phyloP scores from a whole-genome alignment of 179 eudicot genomes.

The Silene coronaria region DNA sequence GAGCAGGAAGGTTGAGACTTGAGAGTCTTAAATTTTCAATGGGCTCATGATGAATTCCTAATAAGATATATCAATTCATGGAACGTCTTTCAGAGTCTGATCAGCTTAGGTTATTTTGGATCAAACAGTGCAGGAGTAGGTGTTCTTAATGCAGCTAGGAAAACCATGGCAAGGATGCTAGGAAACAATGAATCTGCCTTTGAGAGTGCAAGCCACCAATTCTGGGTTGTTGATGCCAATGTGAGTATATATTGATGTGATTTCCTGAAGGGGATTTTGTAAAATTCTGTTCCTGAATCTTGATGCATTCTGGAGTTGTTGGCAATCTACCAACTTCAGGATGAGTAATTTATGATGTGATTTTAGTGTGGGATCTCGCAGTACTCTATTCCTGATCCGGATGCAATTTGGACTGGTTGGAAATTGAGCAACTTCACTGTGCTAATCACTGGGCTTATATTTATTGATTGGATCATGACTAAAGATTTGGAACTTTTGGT shows the following conservation, averaged over 20 bases:
- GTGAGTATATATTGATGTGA: conserved; percentile 32
- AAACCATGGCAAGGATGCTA: conserved; percentile 96
- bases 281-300: not conserved
- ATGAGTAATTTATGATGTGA: conserved; percentile 32
- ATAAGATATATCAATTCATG: not conserved
- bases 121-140: conserved; percentile 91
- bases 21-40: conserved; percentile 12
- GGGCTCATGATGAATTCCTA: not conserved
- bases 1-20: conserved; percentile 82
- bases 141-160: conserved; percentile 95
- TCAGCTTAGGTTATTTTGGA: conserved; percentile 8
- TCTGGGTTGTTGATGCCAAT: conserved; percentile 97
- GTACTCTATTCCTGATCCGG: not conserved
- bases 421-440: not conserved
- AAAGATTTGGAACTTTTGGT: not conserved
- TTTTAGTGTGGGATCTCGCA: not conserved
- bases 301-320: not conserved
- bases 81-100: conserved; percentile 3
- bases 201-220: conserved; percentile 94
- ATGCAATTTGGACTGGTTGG: not conserved
- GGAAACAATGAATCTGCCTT: conserved; percentile 82
- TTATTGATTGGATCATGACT: not conserved
- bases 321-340: conserved; percentile 18
- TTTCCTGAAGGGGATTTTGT: not conserved
- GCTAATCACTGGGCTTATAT: not conserved